Evolutionary conservation across 305 asterid genomes (phyloP).

Genomic region (Fraxinus paxiana): DNA sequence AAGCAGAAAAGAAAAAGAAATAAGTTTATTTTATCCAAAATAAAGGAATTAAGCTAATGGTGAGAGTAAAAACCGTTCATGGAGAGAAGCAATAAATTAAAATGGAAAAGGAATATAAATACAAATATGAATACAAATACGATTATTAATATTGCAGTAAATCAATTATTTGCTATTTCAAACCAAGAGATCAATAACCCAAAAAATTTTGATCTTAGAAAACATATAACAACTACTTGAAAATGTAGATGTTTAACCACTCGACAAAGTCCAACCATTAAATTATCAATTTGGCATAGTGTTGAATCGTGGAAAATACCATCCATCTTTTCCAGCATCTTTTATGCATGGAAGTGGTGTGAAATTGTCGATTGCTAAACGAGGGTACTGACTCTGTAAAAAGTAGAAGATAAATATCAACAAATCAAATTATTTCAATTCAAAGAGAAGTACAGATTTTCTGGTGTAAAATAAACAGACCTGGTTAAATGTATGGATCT

Average conservation of each 20-base stretch:
- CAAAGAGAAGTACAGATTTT: neutral
- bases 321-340: constrained; percentile 76
- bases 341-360: constrained; percentile 74
- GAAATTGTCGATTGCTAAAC: constrained; percentile 79
- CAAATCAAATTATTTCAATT: neutral
- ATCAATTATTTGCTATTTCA: neutral
- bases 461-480: constrained; percentile 31
- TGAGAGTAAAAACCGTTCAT: neutral
- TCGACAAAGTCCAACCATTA: neutral
- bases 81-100: neutral
- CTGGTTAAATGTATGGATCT: constrained; percentile 94
- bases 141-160: neutral
- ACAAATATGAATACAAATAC: neutral
- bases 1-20: neutral
- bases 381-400: constrained; percentile 93
- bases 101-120: neutral
- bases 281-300: neutral
- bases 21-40: neutral
- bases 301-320: constrained; percentile 41
- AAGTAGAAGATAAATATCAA: constrained; percentile 20
- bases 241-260: neutral
- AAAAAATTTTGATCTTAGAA: neutral
- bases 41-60: neutral
- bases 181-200: neutral
- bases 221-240: neutral